A percentile compares a stretch with the other conserved stretches of the same genome.
Evolutionary conservation across 2,329 filamentous ascomycete species (phyloP).

Genomic region (Albifimbria verrucaria): DNA sequence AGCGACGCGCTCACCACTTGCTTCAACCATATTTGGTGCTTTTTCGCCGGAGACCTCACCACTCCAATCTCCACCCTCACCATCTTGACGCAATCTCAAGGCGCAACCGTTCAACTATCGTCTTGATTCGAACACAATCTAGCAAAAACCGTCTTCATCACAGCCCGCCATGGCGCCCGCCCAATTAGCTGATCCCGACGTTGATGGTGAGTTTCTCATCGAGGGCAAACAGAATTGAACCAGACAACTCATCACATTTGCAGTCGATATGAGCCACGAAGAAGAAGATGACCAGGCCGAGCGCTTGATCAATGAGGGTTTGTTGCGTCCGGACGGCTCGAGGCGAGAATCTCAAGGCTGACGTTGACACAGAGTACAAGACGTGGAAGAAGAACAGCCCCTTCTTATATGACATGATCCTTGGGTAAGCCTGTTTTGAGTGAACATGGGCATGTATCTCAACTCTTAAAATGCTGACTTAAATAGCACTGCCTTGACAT

Average conservation of each 20-base stretch:
- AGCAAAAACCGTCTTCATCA: background rate
- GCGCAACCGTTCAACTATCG: conserved; percentile 6
- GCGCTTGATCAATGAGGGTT: conserved; percentile 92
- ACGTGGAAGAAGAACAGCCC: conserved; percentile 99
- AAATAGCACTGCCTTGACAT: conserved; percentile 77
- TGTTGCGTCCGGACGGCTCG: conserved; percentile 1
- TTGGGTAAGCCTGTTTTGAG: conserved; percentile 55
- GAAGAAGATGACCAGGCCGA: conserved; percentile 72
- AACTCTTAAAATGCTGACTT: conserved; percentile 7
- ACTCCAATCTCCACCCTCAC: background rate
- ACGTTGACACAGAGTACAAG: conserved; percentile 74
- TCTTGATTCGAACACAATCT: conserved; percentile 6
- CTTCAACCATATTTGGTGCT: background rate
- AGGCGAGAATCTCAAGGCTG: conserved; percentile 5
- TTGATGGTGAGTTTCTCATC: conserved; percentile 34
- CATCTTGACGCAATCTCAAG: background rate
- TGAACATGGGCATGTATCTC: conserved; percentile 1
- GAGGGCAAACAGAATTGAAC: too few relatives aligned
- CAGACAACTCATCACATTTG: conserved; percentile 4
- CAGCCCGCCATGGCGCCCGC: conserved; percentile 29
- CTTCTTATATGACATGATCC: conserved; percentile 96
- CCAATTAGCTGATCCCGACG: conserved; percentile 30
- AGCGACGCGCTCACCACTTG: conserved; percentile 3
- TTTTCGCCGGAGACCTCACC: background rate
- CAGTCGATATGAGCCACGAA: conserved; percentile 49